These are phyloP conservation scores for Aspergillus oerlinghausenensis DNA, from an alignment of 2,329 filamentous ascomycete species.

Conservation along the genomic window DNA sequence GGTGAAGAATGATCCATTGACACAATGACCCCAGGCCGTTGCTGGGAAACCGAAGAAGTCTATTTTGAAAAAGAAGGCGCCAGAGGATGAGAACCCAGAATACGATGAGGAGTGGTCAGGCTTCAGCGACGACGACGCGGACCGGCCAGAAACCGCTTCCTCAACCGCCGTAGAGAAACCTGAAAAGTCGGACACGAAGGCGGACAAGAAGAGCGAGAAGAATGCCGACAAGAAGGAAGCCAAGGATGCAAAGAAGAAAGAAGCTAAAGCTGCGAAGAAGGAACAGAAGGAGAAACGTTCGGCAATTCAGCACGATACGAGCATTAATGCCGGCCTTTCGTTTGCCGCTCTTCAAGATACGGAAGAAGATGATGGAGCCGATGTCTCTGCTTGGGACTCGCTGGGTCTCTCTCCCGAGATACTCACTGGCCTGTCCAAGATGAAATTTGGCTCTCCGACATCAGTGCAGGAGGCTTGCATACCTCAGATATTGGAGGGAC, in stretches of 20 bases:
- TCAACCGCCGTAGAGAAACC: slow-evolving; percentile 6
- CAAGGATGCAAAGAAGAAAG: slow-evolving; percentile 20
- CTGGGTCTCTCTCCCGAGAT: slow-evolving; percentile 69
- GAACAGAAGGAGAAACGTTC: slow-evolving; percentile 26
- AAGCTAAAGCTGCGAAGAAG: slow-evolving; percentile 25
- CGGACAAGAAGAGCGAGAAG: slow-evolving; percentile 10
- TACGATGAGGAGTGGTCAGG: slow-evolving; percentile 61
- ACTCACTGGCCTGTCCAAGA: slow-evolving; percentile 68
- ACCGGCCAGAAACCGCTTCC: slow-evolving; percentile 13
- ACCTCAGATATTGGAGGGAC: slow-evolving; percentile 73
- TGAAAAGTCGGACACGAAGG: slow-evolving; percentile 16
- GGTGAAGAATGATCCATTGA: slow-evolving; percentile 6
- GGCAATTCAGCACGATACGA: slow-evolving; percentile 29
- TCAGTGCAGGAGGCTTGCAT: slow-evolving; percentile 76
- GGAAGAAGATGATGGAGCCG: slow-evolving; percentile 57
- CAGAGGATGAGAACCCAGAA: slow-evolving; percentile 20
- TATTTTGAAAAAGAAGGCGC: slow-evolving; percentile 22
- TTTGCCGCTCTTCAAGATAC: slow-evolving; percentile 37
- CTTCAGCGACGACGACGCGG: slow-evolving; percentile 52
- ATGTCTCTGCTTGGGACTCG: slow-evolving; percentile 70
- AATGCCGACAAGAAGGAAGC: slow-evolving; percentile 9
- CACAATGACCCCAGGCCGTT: slow-evolving; percentile 24
- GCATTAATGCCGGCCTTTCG: slow-evolving; percentile 30
- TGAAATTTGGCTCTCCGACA: slow-evolving; percentile 78
- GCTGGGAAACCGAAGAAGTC: slow-evolving; percentile 31